These are phyloP conservation scores for Arachis stenosperma DNA, from an alignment of 306 rosid species.

Conservation along the genomic window DNA sequence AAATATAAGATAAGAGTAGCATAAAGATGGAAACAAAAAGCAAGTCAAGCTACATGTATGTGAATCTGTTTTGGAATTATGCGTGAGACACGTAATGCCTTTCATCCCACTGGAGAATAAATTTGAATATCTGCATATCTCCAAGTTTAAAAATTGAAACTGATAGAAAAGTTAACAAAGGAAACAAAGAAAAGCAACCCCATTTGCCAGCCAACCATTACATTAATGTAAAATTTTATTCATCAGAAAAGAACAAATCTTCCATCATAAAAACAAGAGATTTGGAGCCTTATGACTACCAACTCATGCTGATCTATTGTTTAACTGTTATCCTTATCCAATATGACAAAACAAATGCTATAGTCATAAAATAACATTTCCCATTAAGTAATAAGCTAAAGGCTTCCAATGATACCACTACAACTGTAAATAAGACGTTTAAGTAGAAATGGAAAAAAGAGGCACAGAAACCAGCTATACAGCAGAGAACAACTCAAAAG, in stretches of 20 bases:
- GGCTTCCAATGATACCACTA: slow-evolving; percentile 29
- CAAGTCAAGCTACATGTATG: slow-evolving; percentile 44
- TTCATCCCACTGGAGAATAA: slow-evolving; percentile 41
- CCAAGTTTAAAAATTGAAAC: slow-evolving; percentile 41
- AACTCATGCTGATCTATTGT: slow-evolving; percentile 11
- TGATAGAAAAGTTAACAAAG: slow-evolving; percentile 34
- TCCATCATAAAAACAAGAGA: slow-evolving; percentile 35
- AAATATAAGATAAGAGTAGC: slow-evolving; percentile 40
- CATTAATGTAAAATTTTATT: slow-evolving; percentile 24
- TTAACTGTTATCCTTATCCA: slow-evolving; percentile 40
- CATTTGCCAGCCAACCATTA: slow-evolving; percentile 48
- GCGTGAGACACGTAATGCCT: slow-evolving; percentile 30
- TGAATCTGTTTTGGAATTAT: slow-evolving; percentile 42
- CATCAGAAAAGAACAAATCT: slow-evolving; percentile 27
- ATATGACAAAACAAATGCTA: slow-evolving; percentile 20
- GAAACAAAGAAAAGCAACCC: slow-evolving; percentile 47
- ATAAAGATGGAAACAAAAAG: slow-evolving; percentile 46
- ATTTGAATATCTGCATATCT: slow-evolving; percentile 32
- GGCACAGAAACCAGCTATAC: neutral
- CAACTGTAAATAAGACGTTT: slow-evolving; percentile 27
- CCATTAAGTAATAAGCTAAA: slow-evolving; percentile 28
- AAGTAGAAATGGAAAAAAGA: slow-evolving; percentile 11
- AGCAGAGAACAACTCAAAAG: slow-evolving; percentile 27
- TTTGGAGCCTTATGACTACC: slow-evolving; percentile 21
- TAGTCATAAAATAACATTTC: slow-evolving; percentile 32